phyloP scores from a whole-genome alignment of 2,329 filamentous ascomycete species.

The Cercospora sp. region DNA sequence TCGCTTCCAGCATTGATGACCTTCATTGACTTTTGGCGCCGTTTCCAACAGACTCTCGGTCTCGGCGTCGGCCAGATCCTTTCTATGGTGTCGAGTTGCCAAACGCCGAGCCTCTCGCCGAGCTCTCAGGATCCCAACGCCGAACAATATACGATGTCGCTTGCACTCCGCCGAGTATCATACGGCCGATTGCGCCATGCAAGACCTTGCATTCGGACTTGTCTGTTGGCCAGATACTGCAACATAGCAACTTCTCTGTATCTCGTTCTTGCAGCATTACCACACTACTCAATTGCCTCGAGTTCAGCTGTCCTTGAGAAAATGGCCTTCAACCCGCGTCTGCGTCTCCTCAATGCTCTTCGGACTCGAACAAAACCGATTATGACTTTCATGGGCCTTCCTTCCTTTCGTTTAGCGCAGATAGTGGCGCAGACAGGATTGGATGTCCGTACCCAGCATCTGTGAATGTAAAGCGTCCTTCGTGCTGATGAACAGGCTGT shows the following conservation, averaged over 20 bases:
- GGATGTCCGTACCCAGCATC: constrained; percentile 32
- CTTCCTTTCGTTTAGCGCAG: constrained; percentile 51
- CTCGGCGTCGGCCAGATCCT: not conserved
- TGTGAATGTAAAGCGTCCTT: not conserved
- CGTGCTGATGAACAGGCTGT: not conserved
- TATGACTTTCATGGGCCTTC: constrained; percentile 48
- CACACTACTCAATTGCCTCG: not conserved
- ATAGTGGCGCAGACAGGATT: constrained; percentile 62
- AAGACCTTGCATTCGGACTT: not conserved
- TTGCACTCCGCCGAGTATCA: not conserved
- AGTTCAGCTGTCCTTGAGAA: not conserved
- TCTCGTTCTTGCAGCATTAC: not conserved
- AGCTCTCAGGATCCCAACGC: not conserved
- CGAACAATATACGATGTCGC: not conserved
- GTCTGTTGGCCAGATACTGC: not conserved
- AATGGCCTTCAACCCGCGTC: constrained; percentile 2
- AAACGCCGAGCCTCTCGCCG: not conserved
- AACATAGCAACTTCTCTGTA: not conserved
- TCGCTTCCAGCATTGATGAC: not conserved
- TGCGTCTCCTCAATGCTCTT: constrained; percentile 11
- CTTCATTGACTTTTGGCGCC: not conserved
- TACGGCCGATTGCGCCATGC: not conserved
- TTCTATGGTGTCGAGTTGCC: not conserved
- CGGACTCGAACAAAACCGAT: not conserved
- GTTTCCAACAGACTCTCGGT: not conserved